phyloP scores from a whole-genome alignment of 495 filamentous ascomycete genomes.

The Penicillium egyptiacum region DNA sequence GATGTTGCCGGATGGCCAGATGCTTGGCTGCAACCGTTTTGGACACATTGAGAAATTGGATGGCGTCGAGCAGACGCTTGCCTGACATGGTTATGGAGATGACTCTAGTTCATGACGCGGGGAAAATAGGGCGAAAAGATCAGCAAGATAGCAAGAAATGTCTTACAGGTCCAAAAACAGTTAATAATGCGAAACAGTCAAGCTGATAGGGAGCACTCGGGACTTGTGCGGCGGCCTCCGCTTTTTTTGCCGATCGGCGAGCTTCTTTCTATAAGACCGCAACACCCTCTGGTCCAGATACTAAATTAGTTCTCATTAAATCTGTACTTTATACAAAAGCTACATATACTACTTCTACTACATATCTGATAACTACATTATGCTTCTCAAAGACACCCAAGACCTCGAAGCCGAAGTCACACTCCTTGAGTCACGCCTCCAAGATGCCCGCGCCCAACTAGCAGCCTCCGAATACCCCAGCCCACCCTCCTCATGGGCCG shows the following conservation, averaged over 20 bases:
- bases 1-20: conserved; percentile 68
- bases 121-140: conserved; percentile 14
- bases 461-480: conserved; percentile 20
- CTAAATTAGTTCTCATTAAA: not conserved
- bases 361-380: conserved; percentile 1
- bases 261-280: not conserved
- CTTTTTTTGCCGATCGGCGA: conserved; percentile 3
- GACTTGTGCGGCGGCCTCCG: not conserved
- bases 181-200: conserved; percentile 5
- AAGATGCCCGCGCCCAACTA: conserved; percentile 26
- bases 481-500: conserved; percentile 24
- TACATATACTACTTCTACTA: conserved; percentile 5
- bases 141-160: conserved; percentile 1
- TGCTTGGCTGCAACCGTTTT: conserved; percentile 77
- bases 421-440: conserved; percentile 28
- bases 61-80: conserved; percentile 72
- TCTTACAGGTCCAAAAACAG: conserved; percentile 5
- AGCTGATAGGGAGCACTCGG: conserved; percentile 29
- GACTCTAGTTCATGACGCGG: conserved; percentile 12
- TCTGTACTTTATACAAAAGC: conserved; percentile 8
- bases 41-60: conserved; percentile 75
- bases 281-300: not conserved
- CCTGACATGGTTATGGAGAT: conserved; percentile 56
- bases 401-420: conserved; percentile 23
- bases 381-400: conserved; percentile 14